phyloP scores from a whole-genome alignment of 805 yeast species.

The Yamadazyma ubonensis region DNA sequence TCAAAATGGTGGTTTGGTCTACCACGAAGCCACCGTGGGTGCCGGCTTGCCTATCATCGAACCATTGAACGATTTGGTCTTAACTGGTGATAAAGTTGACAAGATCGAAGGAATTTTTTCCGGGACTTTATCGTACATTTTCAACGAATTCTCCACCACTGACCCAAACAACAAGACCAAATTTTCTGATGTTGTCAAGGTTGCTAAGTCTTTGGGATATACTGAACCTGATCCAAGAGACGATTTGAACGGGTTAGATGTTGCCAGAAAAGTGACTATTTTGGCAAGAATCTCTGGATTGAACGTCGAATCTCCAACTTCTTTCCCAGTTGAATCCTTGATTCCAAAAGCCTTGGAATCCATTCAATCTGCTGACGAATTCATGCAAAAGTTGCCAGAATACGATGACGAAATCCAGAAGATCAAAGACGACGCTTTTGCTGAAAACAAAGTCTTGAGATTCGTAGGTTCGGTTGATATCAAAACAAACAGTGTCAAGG shows the following conservation, averaged over 20 bases:
- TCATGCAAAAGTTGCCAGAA: slow-evolving; percentile 74
- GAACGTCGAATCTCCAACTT: slow-evolving; percentile 77
- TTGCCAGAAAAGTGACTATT: slow-evolving; percentile 97
- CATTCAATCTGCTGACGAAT: slow-evolving; percentile 71
- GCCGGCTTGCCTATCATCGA: slow-evolving; percentile 96
- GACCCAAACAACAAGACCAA: slow-evolving; percentile 55
- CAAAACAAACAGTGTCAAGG: slow-evolving; percentile 65
- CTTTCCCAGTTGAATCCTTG: slow-evolving; percentile 92
- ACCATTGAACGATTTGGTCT: slow-evolving; percentile 81
- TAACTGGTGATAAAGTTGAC: slow-evolving; percentile 90
- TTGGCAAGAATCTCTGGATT: slow-evolving; percentile 91
- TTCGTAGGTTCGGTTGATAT: slow-evolving; percentile 91
- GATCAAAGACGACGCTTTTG: slow-evolving; percentile 77
- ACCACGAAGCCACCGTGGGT: slow-evolving; percentile 98
- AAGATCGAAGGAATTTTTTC: slow-evolving; percentile 95
- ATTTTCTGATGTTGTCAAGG: slow-evolving; percentile 85
- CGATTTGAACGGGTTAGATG: slow-evolving; percentile 96
- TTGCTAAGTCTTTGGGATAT: slow-evolving; percentile 89
- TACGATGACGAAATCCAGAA: slow-evolving; percentile 78
- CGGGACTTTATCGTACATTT: slow-evolving; percentile 92
- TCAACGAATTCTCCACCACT: slow-evolving; percentile 84
- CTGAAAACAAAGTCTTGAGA: slow-evolving; percentile 83
- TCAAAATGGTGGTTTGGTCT: slow-evolving; percentile 67
- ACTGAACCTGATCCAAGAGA: slow-evolving; percentile 99
- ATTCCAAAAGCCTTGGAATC: slow-evolving; percentile 85